These are phyloP conservation scores for Bassia scoparia DNA, from an alignment of 148 eudicot species.

Conservation along the genomic window DNA sequence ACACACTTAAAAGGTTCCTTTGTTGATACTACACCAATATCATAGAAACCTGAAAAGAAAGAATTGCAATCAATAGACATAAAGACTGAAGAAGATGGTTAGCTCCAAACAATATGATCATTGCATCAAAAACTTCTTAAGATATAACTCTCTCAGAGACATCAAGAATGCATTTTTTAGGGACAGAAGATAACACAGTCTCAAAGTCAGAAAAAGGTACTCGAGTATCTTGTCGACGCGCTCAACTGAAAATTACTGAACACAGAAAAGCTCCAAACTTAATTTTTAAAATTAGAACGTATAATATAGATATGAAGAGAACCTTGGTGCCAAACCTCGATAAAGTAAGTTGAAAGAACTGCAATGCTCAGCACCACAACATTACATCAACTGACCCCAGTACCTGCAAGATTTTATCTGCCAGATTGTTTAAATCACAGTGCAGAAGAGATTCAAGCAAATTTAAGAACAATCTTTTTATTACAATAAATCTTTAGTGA, in stretches of 20 bases:
- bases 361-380: constrained; percentile 99
- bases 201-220: too few species aligned
- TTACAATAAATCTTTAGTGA: too few species aligned
- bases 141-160: not conserved
- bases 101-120: not conserved
- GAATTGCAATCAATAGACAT: constrained; percentile 10
- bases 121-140: not conserved
- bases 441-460: constrained; percentile 1
- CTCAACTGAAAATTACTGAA: too few species aligned
- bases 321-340: constrained; percentile 99
- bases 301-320: not conserved
- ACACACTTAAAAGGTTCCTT: constrained; percentile 99
- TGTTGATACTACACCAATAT: constrained; percentile 87
- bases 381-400: constrained; percentile 96
- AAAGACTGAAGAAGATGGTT: not conserved
- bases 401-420: constrained; percentile 46
- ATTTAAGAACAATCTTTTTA: not conserved
- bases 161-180: not conserved
- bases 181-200: not conserved
- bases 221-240: too few species aligned
- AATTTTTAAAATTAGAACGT: not conserved
- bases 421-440: constrained; percentile 12
- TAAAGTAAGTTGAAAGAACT: constrained; percentile 96
- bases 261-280: constrained; percentile 3
- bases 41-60: constrained; percentile 74